Percentiles rank a stretch among this genome's conserved stretches.
These are phyloP conservation scores for Zizania latifolia DNA, from an alignment of 176 grass and related monocot species.

Conservation along the genomic window DNA sequence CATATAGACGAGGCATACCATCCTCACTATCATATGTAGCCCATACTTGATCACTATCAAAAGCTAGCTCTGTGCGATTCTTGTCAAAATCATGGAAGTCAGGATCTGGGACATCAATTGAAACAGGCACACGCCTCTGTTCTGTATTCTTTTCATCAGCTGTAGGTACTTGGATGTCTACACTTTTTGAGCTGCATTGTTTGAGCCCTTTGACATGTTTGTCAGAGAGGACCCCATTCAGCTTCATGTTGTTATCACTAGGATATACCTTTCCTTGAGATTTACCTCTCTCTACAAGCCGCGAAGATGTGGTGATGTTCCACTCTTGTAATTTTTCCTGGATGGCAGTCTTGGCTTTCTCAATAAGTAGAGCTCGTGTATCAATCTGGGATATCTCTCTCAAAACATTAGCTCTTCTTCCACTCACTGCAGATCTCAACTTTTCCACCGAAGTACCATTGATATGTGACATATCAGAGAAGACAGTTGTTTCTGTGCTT, in stretches of 20 bases:
- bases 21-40: conserved; percentile 91
- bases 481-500: conserved; percentile 33
- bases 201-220: conserved; percentile 33
- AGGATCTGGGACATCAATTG: conserved; percentile 92
- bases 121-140: conserved; percentile 40
- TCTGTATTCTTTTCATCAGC: conserved; percentile 33
- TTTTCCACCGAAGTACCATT: conserved; percentile 45
- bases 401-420: conserved; percentile 50
- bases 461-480: conserved; percentile 27
- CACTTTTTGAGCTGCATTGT: conserved; percentile 33
- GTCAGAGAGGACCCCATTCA: conserved; percentile 19
- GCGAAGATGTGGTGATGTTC: conserved; percentile 30
- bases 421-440: conserved; percentile 40
- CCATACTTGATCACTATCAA: conserved; percentile 88
- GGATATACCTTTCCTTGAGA: conserved; percentile 31
- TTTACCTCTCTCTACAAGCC: conserved; percentile 32
- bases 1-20: conserved; percentile 95
- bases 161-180: conserved; percentile 18
- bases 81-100: conserved; percentile 97
- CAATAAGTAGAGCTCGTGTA: conserved; percentile 49
- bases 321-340: conserved; percentile 50
- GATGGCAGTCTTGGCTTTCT: conserved; percentile 54
- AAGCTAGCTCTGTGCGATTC: conserved; percentile 74
- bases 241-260: conserved; percentile 40
- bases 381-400: conserved; percentile 64